Base-by-base conservation (phyloP, 345 rosid species). In the Psidium friedrichsthalianum region DNA sequence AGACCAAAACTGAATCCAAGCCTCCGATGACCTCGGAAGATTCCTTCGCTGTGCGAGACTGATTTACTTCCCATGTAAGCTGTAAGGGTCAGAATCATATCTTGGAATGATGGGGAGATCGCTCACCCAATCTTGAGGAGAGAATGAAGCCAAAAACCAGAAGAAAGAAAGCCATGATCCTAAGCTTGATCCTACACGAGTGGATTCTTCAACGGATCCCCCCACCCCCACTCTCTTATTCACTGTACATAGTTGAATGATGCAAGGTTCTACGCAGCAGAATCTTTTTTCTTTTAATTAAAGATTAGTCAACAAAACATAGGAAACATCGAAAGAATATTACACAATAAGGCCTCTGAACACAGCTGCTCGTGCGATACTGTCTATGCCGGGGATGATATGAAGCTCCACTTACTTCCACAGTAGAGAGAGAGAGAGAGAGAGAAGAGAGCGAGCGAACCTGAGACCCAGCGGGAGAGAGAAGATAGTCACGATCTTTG, bases 401-500 rank as follows among this genome's bases (percentile, higher is more conserved):
- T 42, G 59, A 83, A 40, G 27, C 49, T 83, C 32, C 13, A 55
- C 29, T 83, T 6, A 36, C 51, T 83, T 22, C 25, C 16, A 59
- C 21, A 3, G 44, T 6, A 80, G 3, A 18, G 22, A 83, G 61
- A 83, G 74, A 42, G 74, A 29, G 74, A 14, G 74, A 61, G 74
- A 27, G 74, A 1, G 18, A 6, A 1, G 18, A 6, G 56, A 36
- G 54, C 74, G 20, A 51, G 49, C n/a, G 74, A 86, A 89, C 95
- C 92, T 91, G 92, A 85, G 88, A 51, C 49, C 87, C 91, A 57
- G 86, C 82, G 1, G 88, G 85, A 47, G 92, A 87, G 56, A 91
- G 90, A 76, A 93, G 94, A 87, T 85, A 91, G 84, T 93, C 96
- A 27, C 94, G 94, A 57, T 90, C 92, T 80, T 86, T 80, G 52